Conservation (phyloP, 2,329 filamentous ascomycete genomes). For the Penicillium thymicola region DNA sequence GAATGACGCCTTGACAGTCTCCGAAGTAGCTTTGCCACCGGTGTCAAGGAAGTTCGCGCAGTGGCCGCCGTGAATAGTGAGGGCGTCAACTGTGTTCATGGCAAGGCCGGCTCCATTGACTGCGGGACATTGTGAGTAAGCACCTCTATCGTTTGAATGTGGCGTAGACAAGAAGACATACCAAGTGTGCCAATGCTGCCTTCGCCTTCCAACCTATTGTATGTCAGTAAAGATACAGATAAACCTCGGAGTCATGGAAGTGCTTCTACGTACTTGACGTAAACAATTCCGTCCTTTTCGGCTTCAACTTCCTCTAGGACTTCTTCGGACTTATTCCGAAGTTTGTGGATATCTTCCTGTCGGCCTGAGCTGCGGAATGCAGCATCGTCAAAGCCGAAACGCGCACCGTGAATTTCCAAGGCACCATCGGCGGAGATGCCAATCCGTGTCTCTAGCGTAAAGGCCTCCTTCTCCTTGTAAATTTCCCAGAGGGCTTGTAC, state of each 20-base stretch:
- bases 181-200: conserved; percentile 71
- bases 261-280: conserved; percentile 55
- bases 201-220: conserved; percentile 43
- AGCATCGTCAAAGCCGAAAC: conserved; percentile 68
- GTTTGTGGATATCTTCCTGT: conserved; percentile 58
- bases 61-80: conserved; percentile 63
- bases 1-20: conserved; percentile 76
- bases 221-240: neutral
- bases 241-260: neutral
- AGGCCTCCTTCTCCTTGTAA: conserved; percentile 64
- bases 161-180: conserved; percentile 18
- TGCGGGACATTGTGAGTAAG: conserved; percentile 6
- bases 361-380: conserved; percentile 62
- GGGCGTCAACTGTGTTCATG: conserved; percentile 85
- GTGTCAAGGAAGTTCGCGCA: conserved; percentile 87
- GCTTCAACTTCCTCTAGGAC: conserved; percentile 59
- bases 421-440: conserved; percentile 41
- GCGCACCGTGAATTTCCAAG: conserved; percentile 53
- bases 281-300: conserved; percentile 72
- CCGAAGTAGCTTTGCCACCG: conserved; percentile 79
- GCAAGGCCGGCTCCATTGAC: conserved; percentile 88
- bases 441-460: conserved; percentile 55
- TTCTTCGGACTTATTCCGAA: conserved; percentile 53
- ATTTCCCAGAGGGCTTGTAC: conserved; percentile 56
- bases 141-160: neutral